Base-by-base conservation (phyloP, 805 yeast species). In the Metschnikowia dekortorum region DNA sequence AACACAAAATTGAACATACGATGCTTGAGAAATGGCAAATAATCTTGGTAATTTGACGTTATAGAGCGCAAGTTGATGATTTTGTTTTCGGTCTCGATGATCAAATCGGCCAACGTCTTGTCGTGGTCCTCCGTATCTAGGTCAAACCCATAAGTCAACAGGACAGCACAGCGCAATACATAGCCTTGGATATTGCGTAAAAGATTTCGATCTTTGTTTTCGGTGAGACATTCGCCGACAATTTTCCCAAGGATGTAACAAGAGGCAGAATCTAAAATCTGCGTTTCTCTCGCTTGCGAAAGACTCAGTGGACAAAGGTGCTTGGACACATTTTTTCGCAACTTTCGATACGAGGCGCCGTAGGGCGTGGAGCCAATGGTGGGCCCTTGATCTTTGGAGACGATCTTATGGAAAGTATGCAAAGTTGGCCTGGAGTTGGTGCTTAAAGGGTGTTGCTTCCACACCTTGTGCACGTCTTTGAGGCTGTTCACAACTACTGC, bases 401-500 rank as follows among this genome's bases (percentile, higher is more conserved):
- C 70, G 2, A 85, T 72, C 16, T 73, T 68, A 65, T 87, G 94
- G 66, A 87, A 87, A 1, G 90, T 84, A 63, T 79, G 80, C 48
- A 78, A 70, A 18, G 74, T 65, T 0, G 94, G 94, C 39, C 95
- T 69, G 1, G 92, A 86, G 57, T 81, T 83, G 52, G 79, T 80
- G 3, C 83, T 78, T 33, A 70, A 62, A 7, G 82, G 68, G 40
- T 64, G 53, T 13, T 57, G 58, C 29, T 76, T 63, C 87, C 87
- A 85, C 3, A 87, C 65, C 26, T 68, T 68, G 36, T 66, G 62
- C 1, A 83, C 81, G 6, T 84, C 76, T 4, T 74, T 77, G 55
- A 69, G 83, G 1, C 85, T 76, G 60, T 87, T 85, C n/a, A 82
- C 91, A 14, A 87, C 83, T 10, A 87, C 75, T 1, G 84, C 78